Conservation (phyloP, 2,329 filamentous ascomycete genomes). For the Gnomoniopsis smithogilvyi region DNA sequence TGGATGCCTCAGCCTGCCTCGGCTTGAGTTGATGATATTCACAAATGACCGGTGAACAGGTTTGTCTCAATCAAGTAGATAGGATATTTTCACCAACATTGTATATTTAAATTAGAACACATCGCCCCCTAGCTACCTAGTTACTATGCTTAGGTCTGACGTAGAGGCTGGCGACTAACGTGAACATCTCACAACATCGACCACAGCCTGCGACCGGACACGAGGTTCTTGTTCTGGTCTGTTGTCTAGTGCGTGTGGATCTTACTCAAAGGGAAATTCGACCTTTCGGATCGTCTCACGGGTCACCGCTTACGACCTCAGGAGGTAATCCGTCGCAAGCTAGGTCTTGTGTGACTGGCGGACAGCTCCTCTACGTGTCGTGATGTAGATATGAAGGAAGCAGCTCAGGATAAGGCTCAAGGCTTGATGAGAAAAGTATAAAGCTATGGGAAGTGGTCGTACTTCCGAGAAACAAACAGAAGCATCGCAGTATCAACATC, state of each 20-base stretch:
- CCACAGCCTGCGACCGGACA: not conserved
- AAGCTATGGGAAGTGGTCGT: not conserved
- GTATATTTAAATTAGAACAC: too few species aligned
- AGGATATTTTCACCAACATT: too few species aligned
- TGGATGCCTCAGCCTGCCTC: too few species aligned
- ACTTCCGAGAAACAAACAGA: not conserved
- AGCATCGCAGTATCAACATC: not conserved
- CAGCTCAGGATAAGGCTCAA: not conserved
- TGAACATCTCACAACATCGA: not conserved
- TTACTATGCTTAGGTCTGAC: too few species aligned
- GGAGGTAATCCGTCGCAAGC: not conserved
- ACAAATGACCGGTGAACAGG: too few species aligned
- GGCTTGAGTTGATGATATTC: too few species aligned
- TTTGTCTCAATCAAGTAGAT: too few species aligned
- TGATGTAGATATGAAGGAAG: not conserved
- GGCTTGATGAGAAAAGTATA: not conserved
- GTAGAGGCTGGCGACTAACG: too few species aligned
- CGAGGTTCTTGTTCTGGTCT: too few species aligned
- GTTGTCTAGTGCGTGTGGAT: too few species aligned
- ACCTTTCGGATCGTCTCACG: not conserved
- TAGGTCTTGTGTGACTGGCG: not conserved
- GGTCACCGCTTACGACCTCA: not conserved
- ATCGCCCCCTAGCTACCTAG: too few species aligned
- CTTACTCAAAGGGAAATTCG: not conserved
- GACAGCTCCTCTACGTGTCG: not conserved